Base-by-base conservation (phyloP, 805 yeast species). In the Candida quercuum region DNA sequence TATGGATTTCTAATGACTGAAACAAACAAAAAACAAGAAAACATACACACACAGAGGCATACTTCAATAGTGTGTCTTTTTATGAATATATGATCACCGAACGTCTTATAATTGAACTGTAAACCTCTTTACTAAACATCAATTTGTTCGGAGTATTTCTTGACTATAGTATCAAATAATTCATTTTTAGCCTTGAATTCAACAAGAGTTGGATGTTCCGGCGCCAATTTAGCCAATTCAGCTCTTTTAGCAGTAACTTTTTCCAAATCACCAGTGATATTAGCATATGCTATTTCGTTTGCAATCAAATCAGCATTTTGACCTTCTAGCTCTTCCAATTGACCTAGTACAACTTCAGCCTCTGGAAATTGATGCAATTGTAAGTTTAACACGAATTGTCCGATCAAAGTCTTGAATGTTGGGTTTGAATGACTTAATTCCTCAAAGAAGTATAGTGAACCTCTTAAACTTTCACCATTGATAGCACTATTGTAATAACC, bases 301-400 rank as follows among this genome's bases (percentile, higher is more conserved):
- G 87, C 84, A 28, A 81, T 48, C 28, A 76, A 64, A 54, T 77
- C 77, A 5, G 63, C 63, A 42, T 60, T 61, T 10, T 61, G 48
- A 14, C 57, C 66, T 4, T 33, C 35, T n/a, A 66, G 62, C n/a
- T 74, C 69, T 24, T 66, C 52, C 29, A 75, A 61, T 35, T 70
- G 63, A 22, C 62, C 63, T 11, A 83, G 63, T 26, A 79, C 66
- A 44, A 85, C 86, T 41, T 74, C 72, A 9, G 96, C 89, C 62
- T 91, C 97, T 3, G 89, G 91, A 39, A 76, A 66, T 53, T 89
- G 84, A 35, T 79, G 76, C 57, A 87, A 73, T 63, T 86, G 87
- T 50, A 89, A 63, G 44, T 89, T 87, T 42, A 88, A 69, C 10
- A 79, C 82, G 31, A 87, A 72, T 52, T 87, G 75, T 28, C 83